Conservation (phyloP, 2,329 filamentous ascomycete genomes). For the Paecilomyces variotii region DNA sequence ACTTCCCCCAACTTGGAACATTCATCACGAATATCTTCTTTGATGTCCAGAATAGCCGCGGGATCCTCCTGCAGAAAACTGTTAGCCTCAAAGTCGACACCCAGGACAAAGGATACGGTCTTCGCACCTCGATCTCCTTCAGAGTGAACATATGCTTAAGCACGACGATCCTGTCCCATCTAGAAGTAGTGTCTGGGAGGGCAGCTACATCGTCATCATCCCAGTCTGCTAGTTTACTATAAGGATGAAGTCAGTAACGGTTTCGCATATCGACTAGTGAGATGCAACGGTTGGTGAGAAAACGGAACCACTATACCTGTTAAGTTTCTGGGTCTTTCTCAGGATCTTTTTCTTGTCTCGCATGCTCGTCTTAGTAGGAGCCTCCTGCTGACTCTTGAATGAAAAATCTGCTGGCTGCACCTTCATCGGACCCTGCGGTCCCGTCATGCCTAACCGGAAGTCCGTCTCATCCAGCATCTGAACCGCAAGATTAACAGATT, state of each 20-base stretch:
- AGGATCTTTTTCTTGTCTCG: constrained; percentile 85
- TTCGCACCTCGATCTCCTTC: constrained; percentile 58
- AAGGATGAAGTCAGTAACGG: constrained; percentile 8
- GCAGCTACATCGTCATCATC: constrained; percentile 71
- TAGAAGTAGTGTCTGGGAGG: constrained; percentile 48
- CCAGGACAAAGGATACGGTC: not conserved
- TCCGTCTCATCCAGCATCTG: constrained; percentile 51
- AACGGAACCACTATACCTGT: constrained; percentile 41
- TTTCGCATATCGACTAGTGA: not conserved
- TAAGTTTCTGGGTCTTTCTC: constrained; percentile 81
- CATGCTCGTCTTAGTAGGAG: constrained; percentile 42
- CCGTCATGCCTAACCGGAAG: constrained; percentile 58
- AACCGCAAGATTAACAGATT: constrained; percentile 66
- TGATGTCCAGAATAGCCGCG: constrained; percentile 77
- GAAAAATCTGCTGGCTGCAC: constrained; percentile 81
- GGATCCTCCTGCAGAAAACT: constrained; percentile 55
- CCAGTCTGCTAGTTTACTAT: constrained; percentile 86
- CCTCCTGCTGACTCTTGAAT: constrained; percentile 81
- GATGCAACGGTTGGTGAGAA: not conserved
- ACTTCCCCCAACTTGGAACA: constrained; percentile 79
- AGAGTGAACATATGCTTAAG: constrained; percentile 91
- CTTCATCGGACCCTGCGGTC: constrained; percentile 56
- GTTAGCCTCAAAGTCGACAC: constrained; percentile 10
- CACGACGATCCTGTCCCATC: constrained; percentile 74
- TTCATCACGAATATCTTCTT: constrained; percentile 87